A percentile compares a stretch with the other conserved stretches of the same genome.
Evolutionary conservation across 768 basidiomycete species (phyloP).

Genomic region (Suillus luteus): DNA sequence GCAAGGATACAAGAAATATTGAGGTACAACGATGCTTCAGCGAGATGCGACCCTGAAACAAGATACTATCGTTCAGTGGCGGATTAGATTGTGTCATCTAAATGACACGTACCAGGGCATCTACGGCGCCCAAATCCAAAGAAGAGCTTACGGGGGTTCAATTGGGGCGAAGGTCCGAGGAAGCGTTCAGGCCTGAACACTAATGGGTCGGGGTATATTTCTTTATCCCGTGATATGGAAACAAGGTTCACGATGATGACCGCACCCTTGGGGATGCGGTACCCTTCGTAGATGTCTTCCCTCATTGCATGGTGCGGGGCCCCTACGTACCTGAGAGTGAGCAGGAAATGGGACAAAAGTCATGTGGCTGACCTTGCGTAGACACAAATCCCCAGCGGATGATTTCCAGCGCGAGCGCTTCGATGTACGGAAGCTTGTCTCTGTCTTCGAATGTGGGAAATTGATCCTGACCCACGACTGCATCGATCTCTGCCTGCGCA

Average conservation of each 20-base stretch:
- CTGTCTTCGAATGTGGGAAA: too few relatives aligned
- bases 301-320: too few relatives aligned
- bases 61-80: not conserved
- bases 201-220: not conserved
- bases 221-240: not conserved
- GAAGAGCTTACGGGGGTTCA: not conserved
- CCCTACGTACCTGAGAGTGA: too few relatives aligned
- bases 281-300: not conserved
- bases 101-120: not conserved
- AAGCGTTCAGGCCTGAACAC: not conserved
- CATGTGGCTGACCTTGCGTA: too few relatives aligned
- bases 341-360: too few relatives aligned
- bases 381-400: too few relatives aligned
- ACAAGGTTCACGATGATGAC: not conserved
- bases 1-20: not conserved
- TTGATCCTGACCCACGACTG: too few relatives aligned
- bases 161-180: not conserved
- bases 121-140: not conserved
- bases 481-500: too few relatives aligned
- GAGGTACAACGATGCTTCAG: constrained; percentile 19
- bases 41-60: constrained; percentile 25
- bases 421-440: too few relatives aligned
- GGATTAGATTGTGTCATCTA: not conserved
- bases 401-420: too few relatives aligned
- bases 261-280: not conserved